Evolutionary conservation across 1,284 basidiomycete species (phyloP).

Genomic region (Hemileia vastatrix): DNA sequence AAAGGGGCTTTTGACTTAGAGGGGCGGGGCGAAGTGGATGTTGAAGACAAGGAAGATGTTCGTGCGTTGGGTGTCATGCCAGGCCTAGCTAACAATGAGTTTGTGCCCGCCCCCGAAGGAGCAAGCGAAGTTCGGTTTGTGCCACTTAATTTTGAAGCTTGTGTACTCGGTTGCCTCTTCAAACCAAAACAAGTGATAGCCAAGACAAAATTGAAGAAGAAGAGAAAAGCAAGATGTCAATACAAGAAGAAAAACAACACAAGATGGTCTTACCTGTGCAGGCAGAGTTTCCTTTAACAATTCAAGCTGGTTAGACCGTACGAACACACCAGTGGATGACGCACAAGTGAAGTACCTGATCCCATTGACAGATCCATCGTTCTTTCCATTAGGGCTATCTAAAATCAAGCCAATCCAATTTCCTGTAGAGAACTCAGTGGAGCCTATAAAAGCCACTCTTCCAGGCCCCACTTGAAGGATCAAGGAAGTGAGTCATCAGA

Average conservation of each 20-base stretch:
- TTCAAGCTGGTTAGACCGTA: constrained; percentile 76
- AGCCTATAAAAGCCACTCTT: constrained; percentile 72
- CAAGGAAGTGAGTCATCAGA: background rate
- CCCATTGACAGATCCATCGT: constrained; percentile 81
- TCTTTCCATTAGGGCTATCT: constrained; percentile 64
- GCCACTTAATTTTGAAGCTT: too few species aligned
- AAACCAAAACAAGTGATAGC: too few species aligned
- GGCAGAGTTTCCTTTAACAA: constrained; percentile 46
- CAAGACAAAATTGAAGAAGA: constrained; percentile 12
- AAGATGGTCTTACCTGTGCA: too few species aligned
- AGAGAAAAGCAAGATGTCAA: constrained; percentile 17
- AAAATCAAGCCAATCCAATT: constrained; percentile 77
- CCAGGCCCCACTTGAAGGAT: constrained; percentile 62
- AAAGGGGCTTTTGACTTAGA: too few species aligned
- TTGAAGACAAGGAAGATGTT: background rate
- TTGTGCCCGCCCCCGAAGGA: too few species aligned
- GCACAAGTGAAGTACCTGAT: constrained; percentile 74
- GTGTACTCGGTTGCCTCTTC: too few species aligned
- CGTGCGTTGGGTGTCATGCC: too few species aligned
- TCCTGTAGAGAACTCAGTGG: constrained; percentile 71
- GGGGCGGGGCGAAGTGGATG: background rate
- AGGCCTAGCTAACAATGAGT: too few species aligned
- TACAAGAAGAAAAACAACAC: constrained; percentile 16
- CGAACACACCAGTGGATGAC: constrained; percentile 73
- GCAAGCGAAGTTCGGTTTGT: too few species aligned